Conservation (phyloP, 1,284 basidiomycete genomes). For the Apiotrichum siamense region DNA sequence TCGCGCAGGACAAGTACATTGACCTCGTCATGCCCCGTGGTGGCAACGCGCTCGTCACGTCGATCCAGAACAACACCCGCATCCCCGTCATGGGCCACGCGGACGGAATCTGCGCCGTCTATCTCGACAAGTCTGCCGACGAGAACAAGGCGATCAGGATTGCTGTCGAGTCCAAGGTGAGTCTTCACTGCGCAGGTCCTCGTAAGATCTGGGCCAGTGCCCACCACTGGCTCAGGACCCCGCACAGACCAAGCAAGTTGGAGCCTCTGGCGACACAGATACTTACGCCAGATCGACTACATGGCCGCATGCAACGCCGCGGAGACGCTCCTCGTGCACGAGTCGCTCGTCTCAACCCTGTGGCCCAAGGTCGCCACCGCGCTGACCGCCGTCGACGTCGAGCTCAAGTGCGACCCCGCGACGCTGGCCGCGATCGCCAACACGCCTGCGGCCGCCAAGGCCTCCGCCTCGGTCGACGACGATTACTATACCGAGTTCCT, state of each 20-base stretch:
- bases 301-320: constrained; percentile 93
- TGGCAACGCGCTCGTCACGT: constrained; percentile 80
- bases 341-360: constrained; percentile 59
- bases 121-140: constrained; percentile 63
- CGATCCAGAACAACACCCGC: constrained; percentile 80
- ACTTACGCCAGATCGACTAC: constrained; percentile 78
- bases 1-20: constrained; percentile 84
- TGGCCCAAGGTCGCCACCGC: constrained; percentile 75
- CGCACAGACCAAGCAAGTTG: no score
- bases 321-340: constrained; percentile 85
- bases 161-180: constrained; percentile 84
- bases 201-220: no score
- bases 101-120: constrained; percentile 46
- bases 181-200: constrained; percentile 13
- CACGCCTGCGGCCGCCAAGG: constrained; percentile 48
- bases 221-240: no score
- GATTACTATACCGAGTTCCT: constrained; percentile 87
- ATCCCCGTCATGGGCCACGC: constrained; percentile 99
- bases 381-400: constrained; percentile 64
- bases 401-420: constrained; percentile 68
- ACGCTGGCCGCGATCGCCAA: constrained; percentile 55
- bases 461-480: constrained; percentile 54
- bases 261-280: no score
- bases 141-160: constrained; percentile 71
- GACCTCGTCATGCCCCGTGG: constrained; percentile 96